A percentile compares a stretch with the other conserved stretches of the same genome.
Evolutionary conservation across 2,329 filamentous ascomycete genomes (phyloP).

Genomic region (Madurella fahalii): DNA sequence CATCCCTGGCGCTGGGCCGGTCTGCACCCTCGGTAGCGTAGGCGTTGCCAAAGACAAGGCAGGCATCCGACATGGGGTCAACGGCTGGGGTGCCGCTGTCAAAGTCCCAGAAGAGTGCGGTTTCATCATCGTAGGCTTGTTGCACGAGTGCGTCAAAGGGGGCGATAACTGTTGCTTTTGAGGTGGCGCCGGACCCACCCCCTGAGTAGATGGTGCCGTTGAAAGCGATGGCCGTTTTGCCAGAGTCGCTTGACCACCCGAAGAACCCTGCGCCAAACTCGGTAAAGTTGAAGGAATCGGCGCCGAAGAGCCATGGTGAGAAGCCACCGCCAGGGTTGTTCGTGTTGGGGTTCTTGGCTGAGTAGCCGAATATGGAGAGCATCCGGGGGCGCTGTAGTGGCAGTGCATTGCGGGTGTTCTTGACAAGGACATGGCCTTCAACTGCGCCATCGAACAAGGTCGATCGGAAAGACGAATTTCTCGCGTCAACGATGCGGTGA

Average conservation of each 20-base stretch:
- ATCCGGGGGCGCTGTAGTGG: slow-evolving; percentile 48
- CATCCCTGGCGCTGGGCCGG: slow-evolving; percentile 59
- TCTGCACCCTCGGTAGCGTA: slow-evolving; percentile 72
- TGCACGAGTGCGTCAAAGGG: slow-evolving; percentile 53
- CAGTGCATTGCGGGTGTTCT: slow-evolving; percentile 53
- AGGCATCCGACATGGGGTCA: slow-evolving; percentile 54
- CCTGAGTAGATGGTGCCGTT: slow-evolving; percentile 44
- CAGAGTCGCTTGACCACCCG: slow-evolving; percentile 16
- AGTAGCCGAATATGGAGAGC: slow-evolving; percentile 61
- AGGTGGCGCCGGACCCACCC: slow-evolving; percentile 42
- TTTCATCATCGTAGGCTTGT: slow-evolving; percentile 51
- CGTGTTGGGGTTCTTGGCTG: slow-evolving; percentile 44
- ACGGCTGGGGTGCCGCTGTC: slow-evolving; percentile 44
- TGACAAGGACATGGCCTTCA: slow-evolving; percentile 61
- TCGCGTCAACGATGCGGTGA: slow-evolving; percentile 52
- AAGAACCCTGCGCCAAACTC: slow-evolving; percentile 32
- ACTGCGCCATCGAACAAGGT: slow-evolving; percentile 52
- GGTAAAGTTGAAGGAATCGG: slow-evolving; percentile 34
- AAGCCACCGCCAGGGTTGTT: slow-evolving; percentile 37
- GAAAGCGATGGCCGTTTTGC: slow-evolving; percentile 31
- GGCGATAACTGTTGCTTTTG: slow-evolving; percentile 41
- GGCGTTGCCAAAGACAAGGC: slow-evolving; percentile 62
- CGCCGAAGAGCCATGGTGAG: slow-evolving; percentile 39
- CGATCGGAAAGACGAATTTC: slow-evolving; percentile 42
- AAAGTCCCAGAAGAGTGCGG: slow-evolving; percentile 58